Evolutionary conservation across 148 eudicot genomes (phyloP).

Genomic region (Cornus florida): DNA sequence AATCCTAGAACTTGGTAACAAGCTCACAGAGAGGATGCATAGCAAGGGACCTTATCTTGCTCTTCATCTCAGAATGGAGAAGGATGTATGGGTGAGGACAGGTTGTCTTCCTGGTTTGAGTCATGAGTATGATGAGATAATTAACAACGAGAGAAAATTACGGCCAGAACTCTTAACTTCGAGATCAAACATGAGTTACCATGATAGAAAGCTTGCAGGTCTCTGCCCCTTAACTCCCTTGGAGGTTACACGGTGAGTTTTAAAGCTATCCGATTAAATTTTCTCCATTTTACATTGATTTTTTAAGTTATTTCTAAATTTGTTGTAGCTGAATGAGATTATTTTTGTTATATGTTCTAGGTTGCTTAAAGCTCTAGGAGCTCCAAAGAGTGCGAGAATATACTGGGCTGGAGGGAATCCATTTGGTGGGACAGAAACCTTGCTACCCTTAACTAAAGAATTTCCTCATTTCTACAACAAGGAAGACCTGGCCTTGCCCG

Average conservation of each 20-base stretch:
- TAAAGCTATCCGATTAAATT: not conserved
- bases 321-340: not conserved
- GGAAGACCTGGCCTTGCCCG: conserved; percentile 79
- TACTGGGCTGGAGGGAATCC: conserved; percentile 97
- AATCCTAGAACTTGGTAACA: conserved; percentile 68
- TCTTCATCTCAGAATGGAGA: conserved; percentile 89
- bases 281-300: not conserved
- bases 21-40: conserved; percentile 82
- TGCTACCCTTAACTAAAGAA: conserved; percentile 64
- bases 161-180: conserved; percentile 87
- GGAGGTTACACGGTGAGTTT: conserved; percentile 77
- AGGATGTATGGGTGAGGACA: conserved; percentile 96
- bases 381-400: conserved; percentile 66
- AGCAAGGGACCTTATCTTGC: conserved; percentile 86
- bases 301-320: not conserved
- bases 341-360: conserved; percentile 33
- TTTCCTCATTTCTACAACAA: conserved; percentile 83
- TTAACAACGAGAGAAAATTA: conserved; percentile 56
- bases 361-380: conserved; percentile 87
- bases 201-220: conserved; percentile 88
- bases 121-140: conserved; percentile 63
- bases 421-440: conserved; percentile 78
- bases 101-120: conserved; percentile 92
- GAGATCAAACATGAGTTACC: conserved; percentile 82
- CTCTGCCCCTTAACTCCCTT: conserved; percentile 89